A percentile compares a stretch with the other conserved stretches of the same genome.
Conservation (phyloP, 2,329 filamentous ascomycete species). For the Nigrograna mackinnonii region DNA sequence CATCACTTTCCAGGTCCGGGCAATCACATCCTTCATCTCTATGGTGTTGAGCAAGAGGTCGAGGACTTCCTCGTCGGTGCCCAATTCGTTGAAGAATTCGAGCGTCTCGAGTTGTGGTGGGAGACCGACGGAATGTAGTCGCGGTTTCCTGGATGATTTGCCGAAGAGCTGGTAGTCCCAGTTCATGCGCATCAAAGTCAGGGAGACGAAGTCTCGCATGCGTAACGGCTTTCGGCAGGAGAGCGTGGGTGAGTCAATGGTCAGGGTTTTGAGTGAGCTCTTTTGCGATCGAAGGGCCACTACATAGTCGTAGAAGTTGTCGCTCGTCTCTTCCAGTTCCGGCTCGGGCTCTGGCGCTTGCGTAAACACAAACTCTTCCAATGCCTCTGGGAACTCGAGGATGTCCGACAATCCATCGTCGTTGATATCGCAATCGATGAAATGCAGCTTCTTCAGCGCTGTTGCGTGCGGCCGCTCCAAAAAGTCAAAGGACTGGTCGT, state of each 20-base stretch:
- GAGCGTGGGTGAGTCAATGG: conserved; percentile 30
- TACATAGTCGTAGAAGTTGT: conserved; percentile 35
- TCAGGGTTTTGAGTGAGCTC: conserved; percentile 29
- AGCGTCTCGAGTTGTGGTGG: conserved; percentile 29
- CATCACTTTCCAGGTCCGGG: conserved; percentile 25
- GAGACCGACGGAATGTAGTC: conserved; percentile 32
- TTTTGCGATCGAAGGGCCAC: conserved; percentile 30
- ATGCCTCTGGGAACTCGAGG: conserved; percentile 31
- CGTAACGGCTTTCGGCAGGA: conserved; percentile 31
- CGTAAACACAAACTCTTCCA: conserved; percentile 37
- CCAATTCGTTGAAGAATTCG: conserved; percentile 36
- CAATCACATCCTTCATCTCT: conserved; percentile 28
- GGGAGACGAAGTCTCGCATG: conserved; percentile 27
- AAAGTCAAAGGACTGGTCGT: conserved; percentile 33
- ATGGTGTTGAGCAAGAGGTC: conserved; percentile 30
- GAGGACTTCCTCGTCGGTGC: conserved; percentile 31
- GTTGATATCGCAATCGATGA: conserved; percentile 38
- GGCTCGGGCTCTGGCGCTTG: conserved; percentile 32
- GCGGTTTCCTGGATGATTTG: conserved; percentile 33
- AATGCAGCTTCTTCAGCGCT: conserved; percentile 25
- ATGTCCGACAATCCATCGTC: conserved; percentile 34
- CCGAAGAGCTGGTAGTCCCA: conserved; percentile 38
- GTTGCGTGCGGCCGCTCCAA: conserved; percentile 34
- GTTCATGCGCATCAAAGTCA: conserved; percentile 29
- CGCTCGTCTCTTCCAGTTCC: conserved; percentile 33